Evolutionary conservation across 2,329 filamentous ascomycete genomes (phyloP), one percentile per base, ranked within the genome.

Genomic region (Botrytis porri): DNA sequence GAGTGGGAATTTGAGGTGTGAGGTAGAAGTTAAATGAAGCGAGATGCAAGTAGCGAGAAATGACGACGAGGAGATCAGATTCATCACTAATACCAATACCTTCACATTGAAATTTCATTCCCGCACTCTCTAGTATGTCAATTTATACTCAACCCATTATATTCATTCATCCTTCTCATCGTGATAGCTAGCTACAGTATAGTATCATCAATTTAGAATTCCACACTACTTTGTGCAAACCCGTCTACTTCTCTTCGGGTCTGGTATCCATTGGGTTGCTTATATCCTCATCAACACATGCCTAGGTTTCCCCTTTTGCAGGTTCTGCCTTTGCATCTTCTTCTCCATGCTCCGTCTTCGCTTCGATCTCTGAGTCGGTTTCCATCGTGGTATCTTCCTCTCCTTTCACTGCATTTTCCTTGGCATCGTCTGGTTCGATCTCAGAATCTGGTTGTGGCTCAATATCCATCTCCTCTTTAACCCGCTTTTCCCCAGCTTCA

Each of bases 241-340:
- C 41, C 20, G n/a, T 3, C 14, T n/a, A 37, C 37, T 39, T 61
- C 6, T 62, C 25, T 22, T 29, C 22, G n/a, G 25, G 7, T 60
- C 32, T 41, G 37, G 39, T 62, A 29, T 62, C 7, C 37, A 32
- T 29, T 45, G 45, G 63, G 29, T 20, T 32, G 43, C 41, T 41
- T 37, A 9, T 9, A 48, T 4, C 25, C 32, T 64, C 69, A 9
- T 32, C 22, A 39, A 29, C 29, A 67, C 41, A 37, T 37, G 29
- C 4, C 35, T 66, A n/a, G 29, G 25, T 35, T 16, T 67, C 61
- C 43, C 76, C 75, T 14, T 75, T 54, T 25, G 76, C 73, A 25
- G 76, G 70, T 25, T 75, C 74, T 12, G 48, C 54, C 62, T 75
- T 76, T 12, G 75, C 76, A 14, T 57, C 10, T 37, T 18, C 43